Evolutionary conservation across 768 basidiomycete genomes (phyloP).

Genomic region (Russula virescens): DNA sequence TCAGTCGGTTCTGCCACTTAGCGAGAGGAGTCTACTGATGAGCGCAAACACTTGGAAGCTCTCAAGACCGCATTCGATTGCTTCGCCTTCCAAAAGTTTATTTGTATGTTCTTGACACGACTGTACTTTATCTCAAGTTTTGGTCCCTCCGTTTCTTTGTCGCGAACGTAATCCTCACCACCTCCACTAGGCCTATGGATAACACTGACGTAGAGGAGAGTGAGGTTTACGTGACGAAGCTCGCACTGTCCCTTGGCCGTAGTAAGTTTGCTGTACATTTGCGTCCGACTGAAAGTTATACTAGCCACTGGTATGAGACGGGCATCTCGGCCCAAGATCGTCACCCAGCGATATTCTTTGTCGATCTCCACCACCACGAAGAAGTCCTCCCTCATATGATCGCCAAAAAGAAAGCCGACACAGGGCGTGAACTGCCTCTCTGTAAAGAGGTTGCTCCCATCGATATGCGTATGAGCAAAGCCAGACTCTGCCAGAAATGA

Average conservation of each 20-base stretch:
- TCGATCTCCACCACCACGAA: too few species aligned
- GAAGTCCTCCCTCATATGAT: too few species aligned
- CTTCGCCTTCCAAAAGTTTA: slow-evolving; percentile 73
- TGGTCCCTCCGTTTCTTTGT: neutral
- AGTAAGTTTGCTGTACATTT: slow-evolving; percentile 45
- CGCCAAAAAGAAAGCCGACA: slow-evolving; percentile 78
- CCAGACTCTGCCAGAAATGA: slow-evolving; percentile 68
- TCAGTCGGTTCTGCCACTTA: slow-evolving; percentile 50
- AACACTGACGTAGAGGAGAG: too few species aligned
- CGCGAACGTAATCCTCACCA: slow-evolving; percentile 10
- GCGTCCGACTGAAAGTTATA: neutral
- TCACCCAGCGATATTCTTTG: too few species aligned
- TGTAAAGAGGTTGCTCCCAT: slow-evolving; percentile 83
- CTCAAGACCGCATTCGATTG: slow-evolving; percentile 51
- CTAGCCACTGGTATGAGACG: too few species aligned
- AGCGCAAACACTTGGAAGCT: slow-evolving; percentile 53
- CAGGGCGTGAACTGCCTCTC: slow-evolving; percentile 75
- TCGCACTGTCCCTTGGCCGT: slow-evolving; percentile 82
- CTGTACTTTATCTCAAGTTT: slow-evolving; percentile 74
- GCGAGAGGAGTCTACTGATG: slow-evolving; percentile 45
- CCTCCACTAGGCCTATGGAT: slow-evolving; percentile 51
- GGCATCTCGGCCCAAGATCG: too few species aligned
- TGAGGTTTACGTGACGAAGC: slow-evolving; percentile 80
- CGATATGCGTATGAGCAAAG: slow-evolving; percentile 83
- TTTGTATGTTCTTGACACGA: slow-evolving; percentile 68